Evolutionary conservation across 202 grass and related monocot genomes (phyloP).

Genomic region (Zizania palustris): DNA sequence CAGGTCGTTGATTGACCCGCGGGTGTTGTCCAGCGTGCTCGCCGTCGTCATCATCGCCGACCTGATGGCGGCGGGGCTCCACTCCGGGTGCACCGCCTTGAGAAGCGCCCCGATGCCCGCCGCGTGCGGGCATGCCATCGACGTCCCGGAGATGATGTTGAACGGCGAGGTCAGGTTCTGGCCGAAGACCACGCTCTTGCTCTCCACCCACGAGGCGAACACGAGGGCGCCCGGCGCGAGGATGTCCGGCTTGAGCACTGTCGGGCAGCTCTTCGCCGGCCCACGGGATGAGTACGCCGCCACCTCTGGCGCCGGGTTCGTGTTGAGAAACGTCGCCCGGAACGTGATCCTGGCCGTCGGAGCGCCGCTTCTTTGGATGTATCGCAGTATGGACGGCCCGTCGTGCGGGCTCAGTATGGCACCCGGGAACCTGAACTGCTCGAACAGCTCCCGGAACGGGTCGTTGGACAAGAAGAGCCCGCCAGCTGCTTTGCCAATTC

Average conservation of each 20-base stretch:
- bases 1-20: slow-evolving; percentile 50
- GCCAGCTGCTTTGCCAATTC: slow-evolving; percentile 40
- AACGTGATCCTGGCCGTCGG: slow-evolving; percentile 56
- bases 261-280: slow-evolving; percentile 61
- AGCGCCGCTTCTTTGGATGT: slow-evolving; percentile 46
- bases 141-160: slow-evolving; percentile 79
- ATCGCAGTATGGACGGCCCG: slow-evolving; percentile 47
- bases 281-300: slow-evolving; percentile 58
- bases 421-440: slow-evolving; percentile 50
- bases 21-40: slow-evolving; percentile 48
- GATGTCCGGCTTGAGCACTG: slow-evolving; percentile 79
- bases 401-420: slow-evolving; percentile 50
- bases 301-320: slow-evolving; percentile 49
- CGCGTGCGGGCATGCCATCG: slow-evolving; percentile 82
- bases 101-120: slow-evolving; percentile 68
- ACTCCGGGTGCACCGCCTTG: slow-evolving; percentile 46
- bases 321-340: slow-evolving; percentile 59
- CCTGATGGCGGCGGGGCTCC: slow-evolving; percentile 79
- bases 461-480: slow-evolving; percentile 66
- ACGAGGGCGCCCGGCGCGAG: slow-evolving; percentile 59
- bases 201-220: slow-evolving; percentile 58
- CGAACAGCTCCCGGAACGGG: background rate
- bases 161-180: slow-evolving; percentile 50
- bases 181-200: background rate
- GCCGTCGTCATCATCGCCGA: slow-evolving; percentile 93